Evolutionary conservation across 2,329 filamentous ascomycete genomes (phyloP), one percentile per base, ranked within the genome.

Genomic region (Aspergillus ochraceus): DNA sequence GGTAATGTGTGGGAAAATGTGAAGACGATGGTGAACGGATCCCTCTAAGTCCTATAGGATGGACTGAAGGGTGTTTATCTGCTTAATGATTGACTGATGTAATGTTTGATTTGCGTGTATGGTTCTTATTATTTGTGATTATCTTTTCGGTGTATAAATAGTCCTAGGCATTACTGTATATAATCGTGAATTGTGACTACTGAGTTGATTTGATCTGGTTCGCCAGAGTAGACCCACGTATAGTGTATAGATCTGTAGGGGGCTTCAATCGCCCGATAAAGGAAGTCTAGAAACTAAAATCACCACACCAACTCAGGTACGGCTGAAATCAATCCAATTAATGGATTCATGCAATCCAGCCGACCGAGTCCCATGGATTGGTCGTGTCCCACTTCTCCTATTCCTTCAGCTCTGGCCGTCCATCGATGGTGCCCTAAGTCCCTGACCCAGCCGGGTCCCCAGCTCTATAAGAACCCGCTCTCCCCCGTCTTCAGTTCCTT

Each of bases 1-100:
- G 61, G 58, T 11, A 60, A 60, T 60, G 61, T 63, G 6, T 63
- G 61, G 61, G 58, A 63, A 49, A 59, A 60, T 58, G 55, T 63
- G 14, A 63, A 63, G 61, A 54, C 55, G 46, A 56, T 60, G 61
- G 54, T 52, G 51, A 57, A 57, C 54, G 39, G 46, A 17, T 26
- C 36, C 29, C 47, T 55, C 20, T 51, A 20, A 19, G 53, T 56
- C 53, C 53, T 55, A 52, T 52, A 59, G 51, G 57, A 54, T 55
- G 52, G 57, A 29, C 20, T 46, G 12, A n/a, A 45, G 12, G 22
- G 45, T 52, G 32, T 12, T 12, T 36, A 42, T n/a, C 17, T 17
- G 36, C 22, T 52, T 54, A 46, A 54, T 45, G 52, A 54, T 29
- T 54, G 32, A 54, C 26, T 22, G 39, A 46, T 17, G 5, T 54